Evolutionary conservation across 2,329 filamentous ascomycete genomes (phyloP), one percentile per base, ranked within the genome.

Genomic region (Colletotrichum limetticola): DNA sequence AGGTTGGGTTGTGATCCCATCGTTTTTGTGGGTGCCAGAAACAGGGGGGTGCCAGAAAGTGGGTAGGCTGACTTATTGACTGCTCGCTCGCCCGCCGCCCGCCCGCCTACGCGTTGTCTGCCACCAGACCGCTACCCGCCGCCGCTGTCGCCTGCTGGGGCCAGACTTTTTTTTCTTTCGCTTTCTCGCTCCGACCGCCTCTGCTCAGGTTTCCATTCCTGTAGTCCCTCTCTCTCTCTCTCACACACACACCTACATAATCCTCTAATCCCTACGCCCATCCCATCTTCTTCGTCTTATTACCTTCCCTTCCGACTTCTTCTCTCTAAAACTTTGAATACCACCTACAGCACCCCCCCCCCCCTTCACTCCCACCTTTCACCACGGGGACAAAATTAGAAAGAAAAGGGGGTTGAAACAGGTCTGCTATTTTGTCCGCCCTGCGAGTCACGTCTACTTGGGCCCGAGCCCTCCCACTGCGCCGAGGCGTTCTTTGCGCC

Each of bases 401-500:
- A 70, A 46, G 28, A 37, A 66, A 64, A 69, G 66, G 70, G 70
- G 70, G 66, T 72, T 70, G 70, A 70, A 74, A 68, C 67, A 74
- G 49, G 60, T 55, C 70, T 74, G 55, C 72, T 72, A 72, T 77
- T 77, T 77, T 77, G 76, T 76, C 69, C 57, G 75, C 68, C 61
- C 69, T 69, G 65, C 70, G 68, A 71, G 69, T 59, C 71, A 72
- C 65, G 73, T 66, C 61, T 70, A 58, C 53, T 64, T 70, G 73
- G 73, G 73, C 73, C 70, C 58, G 66, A 73, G 73, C 73, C 73
- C 73, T 66, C 53, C 60, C 22, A 65, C 66, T 42, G 24, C 76
- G 71, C 72, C 68, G 66, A 75, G 76, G 76, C 75, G 76, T 76
- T 69, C 66, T 74, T 68, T 35, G 68, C 76, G 76, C 75, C 64